Evolutionary conservation across 2,329 filamentous ascomycete genomes (phyloP).

Genomic region (Pyrenophora tritici-repentis): DNA sequence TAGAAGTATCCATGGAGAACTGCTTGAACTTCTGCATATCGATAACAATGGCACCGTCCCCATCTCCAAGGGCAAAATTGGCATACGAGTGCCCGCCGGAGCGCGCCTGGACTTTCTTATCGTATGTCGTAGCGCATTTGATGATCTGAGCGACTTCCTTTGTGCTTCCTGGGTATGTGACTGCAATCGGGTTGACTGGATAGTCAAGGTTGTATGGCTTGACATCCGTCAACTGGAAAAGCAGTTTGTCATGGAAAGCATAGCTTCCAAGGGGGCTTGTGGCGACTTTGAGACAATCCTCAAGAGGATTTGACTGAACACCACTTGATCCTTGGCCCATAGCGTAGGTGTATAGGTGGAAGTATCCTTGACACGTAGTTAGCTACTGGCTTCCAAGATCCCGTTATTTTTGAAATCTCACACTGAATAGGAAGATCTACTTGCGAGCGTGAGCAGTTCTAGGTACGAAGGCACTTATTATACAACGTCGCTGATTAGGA

Average conservation of each 20-base stretch:
- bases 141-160: conserved; percentile 62
- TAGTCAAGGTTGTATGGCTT: conserved; percentile 41
- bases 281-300: conserved; percentile 34
- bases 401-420: too few relatives aligned
- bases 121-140: conserved; percentile 60
- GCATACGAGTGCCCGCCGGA: conserved; percentile 69
- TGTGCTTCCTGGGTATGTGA: conserved; percentile 59
- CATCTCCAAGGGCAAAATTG: conserved; percentile 55
- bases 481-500: too few relatives aligned
- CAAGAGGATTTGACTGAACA: conserved; percentile 25
- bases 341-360: neutral
- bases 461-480: neutral
- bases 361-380: too few relatives aligned
- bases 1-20: conserved; percentile 51
- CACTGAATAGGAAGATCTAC: too few relatives aligned
- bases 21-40: conserved; percentile 56
- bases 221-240: conserved; percentile 40
- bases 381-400: too few relatives aligned
- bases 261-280: conserved; percentile 34
- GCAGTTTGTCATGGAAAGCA: conserved; percentile 28
- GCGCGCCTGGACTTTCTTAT: conserved; percentile 63
- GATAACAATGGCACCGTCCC: conserved; percentile 55
- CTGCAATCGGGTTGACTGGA: conserved; percentile 53
- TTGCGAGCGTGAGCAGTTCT: too few relatives aligned
- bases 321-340: conserved; percentile 28